These are phyloP conservation scores for Phyllosticta capitalensis DNA, from an alignment of 2,329 filamentous ascomycete genomes.

Conservation along the genomic window DNA sequence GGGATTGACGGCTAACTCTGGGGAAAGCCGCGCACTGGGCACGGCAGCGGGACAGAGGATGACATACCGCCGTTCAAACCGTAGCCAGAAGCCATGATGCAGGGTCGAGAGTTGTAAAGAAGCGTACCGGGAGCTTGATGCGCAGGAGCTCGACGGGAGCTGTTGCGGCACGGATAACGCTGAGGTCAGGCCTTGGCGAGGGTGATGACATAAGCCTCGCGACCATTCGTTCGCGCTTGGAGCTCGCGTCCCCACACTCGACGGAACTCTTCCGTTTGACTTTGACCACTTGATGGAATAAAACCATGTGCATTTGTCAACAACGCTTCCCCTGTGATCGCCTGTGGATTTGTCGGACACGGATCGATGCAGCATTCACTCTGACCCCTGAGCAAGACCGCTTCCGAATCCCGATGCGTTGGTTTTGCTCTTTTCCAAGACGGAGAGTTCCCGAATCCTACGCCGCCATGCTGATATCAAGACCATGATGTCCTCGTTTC, in stretches of 20 bases:
- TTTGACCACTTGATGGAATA: neutral
- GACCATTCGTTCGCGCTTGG: constrained; percentile 2
- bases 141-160: constrained; percentile 3
- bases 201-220: constrained; percentile 3
- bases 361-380: neutral
- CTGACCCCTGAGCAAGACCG: neutral
- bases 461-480: neutral
- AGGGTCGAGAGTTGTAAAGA: neutral
- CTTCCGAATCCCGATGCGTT: neutral
- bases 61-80: constrained; percentile 68
- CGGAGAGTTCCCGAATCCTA: neutral
- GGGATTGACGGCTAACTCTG: constrained; percentile 14
- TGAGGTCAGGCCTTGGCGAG: constrained; percentile 10
- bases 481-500: neutral
- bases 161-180: neutral
- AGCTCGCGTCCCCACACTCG: neutral
- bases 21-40: neutral
- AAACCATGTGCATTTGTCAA: neutral
- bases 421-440: neutral
- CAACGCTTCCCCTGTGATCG: neutral
- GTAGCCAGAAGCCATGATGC: constrained; percentile 69
- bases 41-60: neutral
- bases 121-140: neutral
- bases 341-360: neutral
- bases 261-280: neutral